A percentile compares a stretch with the other conserved stretches of the same genome.
Evolutionary conservation across 2,329 filamentous ascomycete species (phyloP).

Genomic region (Ilyonectria sp.): DNA sequence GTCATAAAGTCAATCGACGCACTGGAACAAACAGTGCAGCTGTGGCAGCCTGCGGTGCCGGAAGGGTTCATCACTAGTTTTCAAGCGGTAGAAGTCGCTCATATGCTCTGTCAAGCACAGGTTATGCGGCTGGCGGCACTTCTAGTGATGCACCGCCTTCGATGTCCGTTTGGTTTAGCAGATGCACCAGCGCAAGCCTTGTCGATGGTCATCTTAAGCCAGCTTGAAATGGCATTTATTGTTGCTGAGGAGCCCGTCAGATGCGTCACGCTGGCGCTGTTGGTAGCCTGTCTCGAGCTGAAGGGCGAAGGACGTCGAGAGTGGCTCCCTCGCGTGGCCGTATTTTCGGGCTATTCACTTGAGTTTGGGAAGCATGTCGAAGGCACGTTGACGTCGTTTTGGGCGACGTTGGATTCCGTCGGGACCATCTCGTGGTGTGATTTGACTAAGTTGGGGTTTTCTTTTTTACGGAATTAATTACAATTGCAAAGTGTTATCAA

Average conservation of each 20-base stretch:
- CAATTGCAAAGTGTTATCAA: too few relatives aligned
- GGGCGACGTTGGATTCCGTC: not conserved
- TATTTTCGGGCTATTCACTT: not conserved
- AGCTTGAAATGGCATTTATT: conserved; percentile 40
- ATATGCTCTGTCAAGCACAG: conserved; percentile 50
- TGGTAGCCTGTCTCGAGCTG: not conserved
- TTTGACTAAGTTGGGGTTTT: not conserved
- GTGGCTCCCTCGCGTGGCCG: not conserved
- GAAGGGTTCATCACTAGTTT: conserved; percentile 37
- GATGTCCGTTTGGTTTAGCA: conserved; percentile 39
- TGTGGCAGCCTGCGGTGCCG: conserved; percentile 44
- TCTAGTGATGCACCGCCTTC: conserved; percentile 45
- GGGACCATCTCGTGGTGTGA: not conserved
- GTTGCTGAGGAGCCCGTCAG: conserved; percentile 36
- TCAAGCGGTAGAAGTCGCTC: conserved; percentile 41
- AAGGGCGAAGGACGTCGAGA: not conserved
- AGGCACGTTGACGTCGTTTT: not conserved
- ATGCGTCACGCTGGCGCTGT: conserved; percentile 42
- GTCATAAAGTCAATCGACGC: conserved; percentile 15
- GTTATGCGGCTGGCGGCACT: conserved; percentile 42
- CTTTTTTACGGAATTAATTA: not conserved
- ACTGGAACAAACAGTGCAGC: conserved; percentile 32
- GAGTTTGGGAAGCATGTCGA: not conserved
- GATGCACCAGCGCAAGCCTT: conserved; percentile 38
- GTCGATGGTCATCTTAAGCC: conserved; percentile 41